Evolutionary conservation across 177 flowering plant genomes (phyloP).

Genomic region (Vitis hybrid): DNA sequence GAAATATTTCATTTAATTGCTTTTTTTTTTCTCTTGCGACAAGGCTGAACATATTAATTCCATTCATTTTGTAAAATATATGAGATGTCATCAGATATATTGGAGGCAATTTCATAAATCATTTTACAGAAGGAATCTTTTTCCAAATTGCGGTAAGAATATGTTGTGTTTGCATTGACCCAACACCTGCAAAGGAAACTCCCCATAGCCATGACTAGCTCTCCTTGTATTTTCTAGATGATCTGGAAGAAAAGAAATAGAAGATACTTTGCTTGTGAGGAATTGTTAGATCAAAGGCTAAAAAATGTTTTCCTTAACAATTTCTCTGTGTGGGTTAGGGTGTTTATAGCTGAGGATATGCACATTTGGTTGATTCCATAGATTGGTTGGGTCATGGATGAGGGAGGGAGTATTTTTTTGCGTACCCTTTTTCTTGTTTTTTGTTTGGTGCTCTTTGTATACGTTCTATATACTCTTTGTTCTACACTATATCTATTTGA

Average conservation of each 20-base stretch:
- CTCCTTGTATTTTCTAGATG: neutral
- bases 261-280: neutral
- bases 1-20: too few relatives aligned
- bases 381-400: too few relatives aligned
- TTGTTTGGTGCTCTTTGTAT: neutral
- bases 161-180: neutral
- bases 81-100: neutral
- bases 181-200: neutral
- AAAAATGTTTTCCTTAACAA: neutral
- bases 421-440: neutral
- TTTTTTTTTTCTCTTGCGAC: too few relatives aligned
- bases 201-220: neutral
- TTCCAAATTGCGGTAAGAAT: neutral
- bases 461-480: neutral
- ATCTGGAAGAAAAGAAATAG: too few relatives aligned
- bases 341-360: too few relatives aligned
- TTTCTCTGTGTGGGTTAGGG: neutral
- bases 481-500: too few relatives aligned
- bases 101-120: too few relatives aligned
- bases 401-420: too few relatives aligned
- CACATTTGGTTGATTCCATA: too few relatives aligned
- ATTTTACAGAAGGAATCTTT: neutral
- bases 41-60: too few relatives aligned
- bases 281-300: neutral
- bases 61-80: too few relatives aligned